phyloP scores from a whole-genome alignment of 345 rosid species.

The Arabis hirsuta region DNA sequence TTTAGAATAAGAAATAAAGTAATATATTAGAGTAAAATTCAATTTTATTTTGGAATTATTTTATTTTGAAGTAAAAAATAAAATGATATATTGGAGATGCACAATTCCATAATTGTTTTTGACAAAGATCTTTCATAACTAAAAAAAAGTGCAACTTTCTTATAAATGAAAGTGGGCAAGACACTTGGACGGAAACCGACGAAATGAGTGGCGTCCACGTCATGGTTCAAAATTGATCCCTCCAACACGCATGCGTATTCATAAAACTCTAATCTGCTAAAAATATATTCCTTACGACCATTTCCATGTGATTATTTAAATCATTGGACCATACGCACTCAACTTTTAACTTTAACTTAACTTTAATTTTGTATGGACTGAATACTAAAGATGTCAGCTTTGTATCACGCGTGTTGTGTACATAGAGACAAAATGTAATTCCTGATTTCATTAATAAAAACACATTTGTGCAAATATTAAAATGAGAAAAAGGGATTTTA shows the following conservation, averaged over 20 bases:
- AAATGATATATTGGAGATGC: no score
- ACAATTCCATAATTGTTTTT: no score
- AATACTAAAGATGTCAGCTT: conserved; percentile 33
- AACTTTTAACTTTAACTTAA: not conserved
- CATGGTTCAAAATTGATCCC: not conserved
- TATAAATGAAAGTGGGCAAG: conserved; percentile 2
- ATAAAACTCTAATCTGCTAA: not conserved
- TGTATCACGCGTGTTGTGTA: conserved; percentile 26
- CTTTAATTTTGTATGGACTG: conserved; percentile 16
- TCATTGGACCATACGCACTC: conserved; percentile 25
- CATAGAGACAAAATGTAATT: not conserved
- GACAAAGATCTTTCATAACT: no score
- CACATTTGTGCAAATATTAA: not conserved
- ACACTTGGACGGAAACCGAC: conserved; percentile 15
- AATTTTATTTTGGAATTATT: no score
- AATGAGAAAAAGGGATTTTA: conserved; percentile 4
- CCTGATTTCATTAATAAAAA: not conserved
- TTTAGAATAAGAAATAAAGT: no score
- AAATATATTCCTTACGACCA: not conserved
- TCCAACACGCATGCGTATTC: conserved; percentile 7
- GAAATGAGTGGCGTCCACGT: conserved; percentile 45
- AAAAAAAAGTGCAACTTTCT: not conserved
- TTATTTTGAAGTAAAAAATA: no score
- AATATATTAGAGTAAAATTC: no score
- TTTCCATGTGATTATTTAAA: conserved; percentile 24